Evolutionary conservation across 2,329 filamentous ascomycete species (phyloP), one percentile per base, ranked within the genome.

Genomic region (Pyrenophora seminiperda): DNA sequence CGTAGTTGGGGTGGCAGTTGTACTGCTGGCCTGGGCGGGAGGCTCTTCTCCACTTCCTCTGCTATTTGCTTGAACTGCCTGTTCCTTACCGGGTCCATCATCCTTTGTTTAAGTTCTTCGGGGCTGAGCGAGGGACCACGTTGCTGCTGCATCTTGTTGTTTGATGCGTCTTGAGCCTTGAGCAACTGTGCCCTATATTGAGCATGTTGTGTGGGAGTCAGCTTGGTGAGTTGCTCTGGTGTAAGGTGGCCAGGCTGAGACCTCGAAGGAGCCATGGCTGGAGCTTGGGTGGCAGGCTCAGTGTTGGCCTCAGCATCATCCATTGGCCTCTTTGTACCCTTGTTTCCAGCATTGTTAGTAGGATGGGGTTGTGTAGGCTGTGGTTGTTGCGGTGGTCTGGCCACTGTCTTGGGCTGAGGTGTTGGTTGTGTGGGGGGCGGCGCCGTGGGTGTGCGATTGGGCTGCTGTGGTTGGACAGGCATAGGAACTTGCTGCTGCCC

Each of bases 241-340:
- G 68, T 68, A 6, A 68, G 53, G 27, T 69, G 31, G 11, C 63
- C 65, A 41, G 66, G 62, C 37, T 71, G 66, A 38, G 71, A 68
- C 37, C 59, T 62, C 3, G 70, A 64, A 5, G 65, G 61, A 13
- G 67, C 63, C 71, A 72, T 73, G 15, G 65, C 53, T 11, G 67
- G 63, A 11, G 73, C 70, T 56, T 73, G 73, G 10, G 72, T 64
- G 18, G 66, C 60, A 22, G 52, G 45, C 49, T 75, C 47, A 52
- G 66, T 38, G 41, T 65, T 73, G 9, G 65, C 66, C 43, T 78
- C 76, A 11, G 72, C 63, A 56, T 79, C 77, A 17, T 78, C 76
- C 43, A 70, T 75, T 7, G 71, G 66, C 29, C 73, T 65, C 59
- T 75, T 75, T 14, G 67, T 50, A 17, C 66, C 63, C 54, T 71